These are phyloP conservation scores for Microcyclosporella mali DNA, from an alignment of 2,329 filamentous ascomycete species.

Conservation along the genomic window DNA sequence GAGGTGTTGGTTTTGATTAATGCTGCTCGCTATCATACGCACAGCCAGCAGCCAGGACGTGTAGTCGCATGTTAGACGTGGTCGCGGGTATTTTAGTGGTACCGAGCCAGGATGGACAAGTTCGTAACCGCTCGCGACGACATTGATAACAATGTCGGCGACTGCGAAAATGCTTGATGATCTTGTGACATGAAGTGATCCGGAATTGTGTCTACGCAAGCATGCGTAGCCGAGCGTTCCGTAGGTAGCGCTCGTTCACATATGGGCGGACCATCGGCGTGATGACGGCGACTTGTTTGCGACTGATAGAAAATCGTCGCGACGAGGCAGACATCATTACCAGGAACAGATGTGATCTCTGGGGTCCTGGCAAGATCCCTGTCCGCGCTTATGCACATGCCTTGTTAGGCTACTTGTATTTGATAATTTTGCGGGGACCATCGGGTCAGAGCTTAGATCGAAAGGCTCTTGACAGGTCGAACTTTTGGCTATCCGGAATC, in stretches of 20 bases:
- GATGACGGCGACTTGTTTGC: neutral
- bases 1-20: neutral
- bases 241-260: neutral
- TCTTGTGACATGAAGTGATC: neutral
- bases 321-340: too few species aligned
- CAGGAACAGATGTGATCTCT: neutral
- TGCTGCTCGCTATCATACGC: neutral
- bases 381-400: conserved; percentile 1
- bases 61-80: neutral
- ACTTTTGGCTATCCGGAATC: too few species aligned
- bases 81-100: neutral
- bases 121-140: neutral
- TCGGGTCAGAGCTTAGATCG: neutral
- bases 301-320: neutral
- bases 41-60: conserved; percentile 1
- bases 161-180: neutral
- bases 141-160: neutral
- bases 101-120: neutral
- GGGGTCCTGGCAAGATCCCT: neutral
- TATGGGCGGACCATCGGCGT: neutral
- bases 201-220: neutral
- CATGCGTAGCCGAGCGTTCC: neutral
- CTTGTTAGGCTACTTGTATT: neutral
- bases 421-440: neutral
- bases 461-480: too few species aligned